Base-by-base conservation (phyloP, 2,329 filamentous ascomycete genomes). In the Podosphaera fusca region DNA sequence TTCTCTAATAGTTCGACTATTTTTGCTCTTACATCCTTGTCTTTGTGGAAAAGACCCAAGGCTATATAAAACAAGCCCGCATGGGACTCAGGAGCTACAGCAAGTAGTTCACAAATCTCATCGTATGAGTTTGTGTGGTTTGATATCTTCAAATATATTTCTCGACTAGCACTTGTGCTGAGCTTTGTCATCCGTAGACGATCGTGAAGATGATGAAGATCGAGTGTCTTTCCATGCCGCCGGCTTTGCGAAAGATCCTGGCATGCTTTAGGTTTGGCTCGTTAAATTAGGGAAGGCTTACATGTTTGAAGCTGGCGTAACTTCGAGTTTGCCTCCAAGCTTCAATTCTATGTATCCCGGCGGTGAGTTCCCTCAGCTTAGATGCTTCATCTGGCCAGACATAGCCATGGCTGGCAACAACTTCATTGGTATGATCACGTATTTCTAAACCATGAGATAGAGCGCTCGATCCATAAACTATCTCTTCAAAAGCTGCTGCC, bases 261-360 rank as follows among this genome's bases (percentile, higher is more conserved):
- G 47, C 56, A 12, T 42, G 38, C 21, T 4, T 40, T 57, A 47
- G 30, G 29, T 33, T 9, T 53, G 7, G 9, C 9, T 6, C 35
- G 34, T 2, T 45, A 53, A 42, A 10, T 10, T 35, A 9, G n/a
- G n/a, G 68, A 58, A 71, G 50, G 54, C 73, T 63, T 69, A 82
- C 86, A 73, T 94, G 87, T 61, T 96, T 90, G 67, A 87, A 96
- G 62, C 86, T 88, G 71, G 94, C 95, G 67, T 98, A 98, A 65
- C 87, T 94, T 59, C 92, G 78, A 0, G 92, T 96, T 61, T 87
- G 94, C 63, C 92, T 81, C 92, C 92, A 98, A 58, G 90, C 92
- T 71, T 98, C 92, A 60, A 98, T 94, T 58, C 92, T 78, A 58
- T 86, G 87, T 52, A 92, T 87, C 60, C 94, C 95, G 2, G 88